Percentiles rank a stretch among this genome's conserved stretches.
Evolutionary conservation across 495 filamentous ascomycete genomes (phyloP).

Genomic region (Achaetomiella virescens): DNA sequence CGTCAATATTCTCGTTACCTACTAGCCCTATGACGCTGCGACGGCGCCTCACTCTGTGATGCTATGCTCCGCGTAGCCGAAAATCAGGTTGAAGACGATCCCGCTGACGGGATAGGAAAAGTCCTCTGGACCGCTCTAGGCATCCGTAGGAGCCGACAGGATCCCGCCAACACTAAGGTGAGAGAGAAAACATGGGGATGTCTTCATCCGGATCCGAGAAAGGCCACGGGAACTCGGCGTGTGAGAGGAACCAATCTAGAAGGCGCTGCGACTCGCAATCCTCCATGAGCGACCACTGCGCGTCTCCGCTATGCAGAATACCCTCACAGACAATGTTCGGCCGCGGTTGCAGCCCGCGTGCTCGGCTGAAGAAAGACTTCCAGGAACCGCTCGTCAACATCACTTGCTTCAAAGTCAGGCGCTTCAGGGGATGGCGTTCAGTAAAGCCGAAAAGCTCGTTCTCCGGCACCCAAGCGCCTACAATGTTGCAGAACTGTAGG

Average conservation of each 20-base stretch:
- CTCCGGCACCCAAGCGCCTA: background rate
- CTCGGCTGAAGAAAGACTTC: background rate
- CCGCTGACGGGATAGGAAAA: background rate
- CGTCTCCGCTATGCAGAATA: background rate
- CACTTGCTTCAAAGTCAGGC: background rate
- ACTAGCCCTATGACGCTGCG: background rate
- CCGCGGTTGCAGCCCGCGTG: background rate
- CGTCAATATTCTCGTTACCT: background rate
- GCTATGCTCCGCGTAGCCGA: background rate
- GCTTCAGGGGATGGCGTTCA: background rate
- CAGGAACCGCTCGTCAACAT: background rate
- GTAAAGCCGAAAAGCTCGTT: conserved; percentile 2
- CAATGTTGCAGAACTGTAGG: background rate
- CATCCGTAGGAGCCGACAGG: background rate
- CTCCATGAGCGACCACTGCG: background rate
- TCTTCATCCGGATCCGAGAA: background rate
- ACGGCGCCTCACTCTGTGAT: background rate
- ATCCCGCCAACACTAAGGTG: background rate
- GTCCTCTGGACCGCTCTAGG: background rate
- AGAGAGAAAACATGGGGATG: background rate
- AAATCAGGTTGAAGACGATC: background rate
- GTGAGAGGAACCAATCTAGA: background rate
- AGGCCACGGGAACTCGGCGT: background rate
- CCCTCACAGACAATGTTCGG: background rate
- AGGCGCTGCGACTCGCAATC: background rate